Base-by-base conservation (phyloP, 805 yeast genomes). In the Lipomyces sp. region DNA sequence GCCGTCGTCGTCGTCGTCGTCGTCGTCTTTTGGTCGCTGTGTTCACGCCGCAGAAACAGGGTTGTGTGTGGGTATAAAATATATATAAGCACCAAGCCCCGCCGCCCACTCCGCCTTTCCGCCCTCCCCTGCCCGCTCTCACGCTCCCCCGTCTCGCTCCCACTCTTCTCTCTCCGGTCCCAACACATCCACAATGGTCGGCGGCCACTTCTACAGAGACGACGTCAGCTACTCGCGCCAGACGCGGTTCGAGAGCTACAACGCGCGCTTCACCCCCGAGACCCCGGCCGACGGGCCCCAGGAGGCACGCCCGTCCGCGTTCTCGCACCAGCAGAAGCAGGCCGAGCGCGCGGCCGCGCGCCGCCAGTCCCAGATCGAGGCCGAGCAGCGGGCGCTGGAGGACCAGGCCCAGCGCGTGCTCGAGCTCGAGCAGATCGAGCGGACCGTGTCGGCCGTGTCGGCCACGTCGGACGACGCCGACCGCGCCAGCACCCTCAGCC, bases 161-260 rank as follows among this genome's bases (percentile, higher is more conserved):
- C n/a, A n/a, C n/a, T n/a, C n/a, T n/a, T n/a, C n/a, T n/a, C n/a
- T n/a, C n/a, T n/a, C n/a, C n/a, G n/a, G n/a, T n/a, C n/a, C n/a
- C n/a, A n/a, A n/a, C n/a, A n/a, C n/a, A n/a, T n/a, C 29, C 43
- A 24, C 41, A 11, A 51, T 51, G 55, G 45, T 48, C 33, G 43
- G 37, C 42, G 48, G 47, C 23, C 55, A 34, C 33, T 39, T 39
- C 26, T 43, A 43, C 43, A 43, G 36, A 32, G 56, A 51, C 47
- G 56, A 51, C 46, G 43, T 45, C 28, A 29, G 22, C 37, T 45
- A 45, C 43, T 39, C 49, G 28, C 49, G 53, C 36, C 28, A 39
- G 39, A 45, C 39, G 46, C 48, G 37, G 36, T 45, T 44, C 45
- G 53, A 48, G 23, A 44, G 49, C 44, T 45, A 46, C 46, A 45